Base-by-base conservation (phyloP, 345 rosid species). In the Eutrema heterophyllum region DNA sequence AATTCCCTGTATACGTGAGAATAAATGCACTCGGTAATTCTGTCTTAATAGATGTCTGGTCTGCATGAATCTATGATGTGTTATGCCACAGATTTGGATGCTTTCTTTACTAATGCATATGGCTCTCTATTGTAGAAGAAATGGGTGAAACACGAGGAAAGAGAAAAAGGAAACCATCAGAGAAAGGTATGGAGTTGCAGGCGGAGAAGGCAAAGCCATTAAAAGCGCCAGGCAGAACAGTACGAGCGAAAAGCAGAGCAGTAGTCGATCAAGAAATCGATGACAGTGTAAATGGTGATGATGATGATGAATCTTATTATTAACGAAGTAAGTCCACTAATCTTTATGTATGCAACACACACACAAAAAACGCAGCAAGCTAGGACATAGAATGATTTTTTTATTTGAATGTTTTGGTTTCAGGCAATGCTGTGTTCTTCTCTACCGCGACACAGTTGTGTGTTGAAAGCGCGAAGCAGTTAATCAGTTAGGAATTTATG, bases 111-210 rank as follows among this genome's bases (percentile, higher is more conserved):
- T 73, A 74, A 70, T 72, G 75, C 66, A 39, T 57, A 66, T 52
- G 69, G 66, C 40, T 71, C 15, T 40, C 27, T 64, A 40, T 76
- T 55, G 79, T 84, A 78, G 97, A 90, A 79, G 98, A 92, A 70
- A 85, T 84, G 2, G 97, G 97, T 60, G 99, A 87, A 38, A 83
- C 79, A 4, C 84, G 86, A 15, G 48, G 85, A 63, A 95, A 84
- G 83, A 86, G 98, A 64, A 95, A 84, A 60, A 81, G 98, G 67
- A 95, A 70, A 80, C 99, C 98, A 67, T 95, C 99, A 5, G 97
- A 92, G 84, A 95, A 95, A 83, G 98, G 94, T 73, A 75, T 95
- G 81, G 97, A 85, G 80, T 79, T 92, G 84, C 99, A 90, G 78
- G 99, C 94, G 27, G 96, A 87, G 86, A 92, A 87, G 86, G 92